A percentile compares a stretch with the other conserved stretches of the same genome.
These are phyloP conservation scores for Talaromyces sp. DNA, from an alignment of 2,329 filamentous ascomycete genomes.

Conservation along the genomic window DNA sequence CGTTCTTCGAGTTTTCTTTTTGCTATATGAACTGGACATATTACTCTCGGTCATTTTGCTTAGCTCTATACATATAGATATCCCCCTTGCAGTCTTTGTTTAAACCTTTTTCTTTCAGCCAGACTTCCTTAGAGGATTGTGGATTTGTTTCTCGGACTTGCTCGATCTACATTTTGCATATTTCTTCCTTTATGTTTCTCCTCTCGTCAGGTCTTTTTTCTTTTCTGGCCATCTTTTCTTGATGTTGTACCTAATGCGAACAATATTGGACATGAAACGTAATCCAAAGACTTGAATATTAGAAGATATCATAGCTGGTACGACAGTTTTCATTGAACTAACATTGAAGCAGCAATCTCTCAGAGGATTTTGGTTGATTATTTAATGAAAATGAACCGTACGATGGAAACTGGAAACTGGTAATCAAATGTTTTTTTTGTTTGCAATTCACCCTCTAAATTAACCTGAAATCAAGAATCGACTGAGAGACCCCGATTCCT, in stretches of 20 bases:
- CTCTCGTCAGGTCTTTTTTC: neutral
- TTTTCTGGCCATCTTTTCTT: neutral
- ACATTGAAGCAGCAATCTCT: too few species aligned
- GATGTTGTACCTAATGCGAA: neutral
- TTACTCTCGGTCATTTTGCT: conserved; percentile 1
- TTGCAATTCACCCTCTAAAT: neutral
- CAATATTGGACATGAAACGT: neutral
- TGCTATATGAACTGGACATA: neutral
- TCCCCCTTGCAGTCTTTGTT: conserved; percentile 1
- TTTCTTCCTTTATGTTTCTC: neutral
- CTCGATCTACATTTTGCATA: neutral
- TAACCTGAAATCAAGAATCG: neutral
- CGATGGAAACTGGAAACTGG: neutral
- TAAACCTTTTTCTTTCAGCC: neutral
- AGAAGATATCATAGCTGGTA: neutral
- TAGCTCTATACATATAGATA: conserved; percentile 7
- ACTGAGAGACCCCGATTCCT: neutral
- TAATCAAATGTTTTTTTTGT: neutral
- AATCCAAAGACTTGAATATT: neutral
- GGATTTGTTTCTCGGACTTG: neutral
- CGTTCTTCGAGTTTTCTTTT: neutral
- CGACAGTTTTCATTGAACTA: too few species aligned
- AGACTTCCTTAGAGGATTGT: neutral
- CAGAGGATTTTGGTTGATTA: too few species aligned
- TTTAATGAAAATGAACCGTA: neutral